Conservation (phyloP, 371 early-diverging fungal genomes). For the Syncephalastrum racemosum region DNA sequence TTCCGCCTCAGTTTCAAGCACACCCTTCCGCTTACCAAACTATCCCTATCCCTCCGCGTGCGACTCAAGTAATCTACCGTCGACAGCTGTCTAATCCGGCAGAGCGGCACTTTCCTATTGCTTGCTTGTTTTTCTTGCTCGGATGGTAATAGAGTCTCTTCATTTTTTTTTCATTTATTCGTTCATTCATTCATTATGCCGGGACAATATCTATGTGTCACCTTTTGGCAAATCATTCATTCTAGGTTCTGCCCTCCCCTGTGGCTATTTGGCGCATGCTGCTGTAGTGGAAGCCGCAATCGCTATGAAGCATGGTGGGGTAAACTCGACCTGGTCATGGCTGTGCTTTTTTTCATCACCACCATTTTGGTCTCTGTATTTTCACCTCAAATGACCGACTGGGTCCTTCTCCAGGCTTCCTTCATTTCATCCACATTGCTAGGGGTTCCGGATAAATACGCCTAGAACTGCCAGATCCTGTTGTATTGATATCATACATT, state of each 20-base stretch:
- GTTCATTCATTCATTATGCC: neutral
- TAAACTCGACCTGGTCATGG: constrained; percentile 23
- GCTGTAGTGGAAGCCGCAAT: constrained; percentile 24
- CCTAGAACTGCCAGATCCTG: no score
- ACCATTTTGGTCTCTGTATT: constrained; percentile 20
- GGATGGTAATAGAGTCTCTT: constrained; percentile 15
- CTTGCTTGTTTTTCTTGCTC: constrained; percentile 23
- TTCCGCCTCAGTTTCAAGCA: constrained; percentile 4
- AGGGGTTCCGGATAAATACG: no score
- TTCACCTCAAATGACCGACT: constrained; percentile 21
- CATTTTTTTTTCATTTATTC: neutral
- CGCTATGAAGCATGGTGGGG: constrained; percentile 28
- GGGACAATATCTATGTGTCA: neutral
- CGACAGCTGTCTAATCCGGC: constrained; percentile 3
- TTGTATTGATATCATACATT: no score
- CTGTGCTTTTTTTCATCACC: constrained; percentile 17
- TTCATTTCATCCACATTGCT: neutral
- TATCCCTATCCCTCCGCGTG: constrained; percentile 9
- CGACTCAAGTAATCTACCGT: neutral
- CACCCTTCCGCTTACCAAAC: constrained; percentile 15
- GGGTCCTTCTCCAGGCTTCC: constrained; percentile 8
- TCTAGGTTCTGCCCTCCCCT: constrained; percentile 20
- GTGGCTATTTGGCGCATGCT: constrained; percentile 28
- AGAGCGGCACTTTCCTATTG: constrained; percentile 25
- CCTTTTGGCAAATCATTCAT: constrained; percentile 1